phyloP scores from a whole-genome alignment of 768 basidiomycete genomes.

The Mycena venus region DNA sequence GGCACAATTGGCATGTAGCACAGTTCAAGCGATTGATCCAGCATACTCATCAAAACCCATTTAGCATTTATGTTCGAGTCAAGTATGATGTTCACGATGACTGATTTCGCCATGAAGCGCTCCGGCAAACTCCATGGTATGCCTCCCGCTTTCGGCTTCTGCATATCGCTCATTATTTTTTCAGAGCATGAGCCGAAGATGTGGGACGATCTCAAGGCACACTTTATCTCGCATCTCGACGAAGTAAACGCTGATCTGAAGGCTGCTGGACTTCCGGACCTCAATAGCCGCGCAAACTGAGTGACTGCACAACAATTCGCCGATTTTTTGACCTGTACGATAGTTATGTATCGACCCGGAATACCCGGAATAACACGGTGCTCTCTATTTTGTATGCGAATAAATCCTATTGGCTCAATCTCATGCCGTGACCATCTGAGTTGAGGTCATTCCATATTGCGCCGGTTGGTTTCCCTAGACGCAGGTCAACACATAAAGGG shows the following conservation, averaged over 20 bases:
- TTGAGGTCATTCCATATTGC: slow-evolving; percentile 34
- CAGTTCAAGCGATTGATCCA: neutral
- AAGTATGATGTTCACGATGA: slow-evolving; percentile 72
- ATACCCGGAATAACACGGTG: neutral
- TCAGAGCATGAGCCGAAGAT: slow-evolving; percentile 74
- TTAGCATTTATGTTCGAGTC: slow-evolving; percentile 76
- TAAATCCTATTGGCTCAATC: neutral
- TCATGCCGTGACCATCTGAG: slow-evolving; percentile 5
- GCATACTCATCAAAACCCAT: neutral
- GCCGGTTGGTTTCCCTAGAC: slow-evolving; percentile 29
- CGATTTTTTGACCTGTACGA: neutral
- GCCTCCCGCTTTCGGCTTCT: slow-evolving; percentile 27
- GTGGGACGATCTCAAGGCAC: slow-evolving; percentile 72
- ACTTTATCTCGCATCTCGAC: slow-evolving; percentile 71
- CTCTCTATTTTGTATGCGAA: slow-evolving; percentile 9
- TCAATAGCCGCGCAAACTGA: slow-evolving; percentile 27
- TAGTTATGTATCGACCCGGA: slow-evolving; percentile 5
- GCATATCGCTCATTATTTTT: neutral
- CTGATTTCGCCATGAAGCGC: slow-evolving; percentile 73
- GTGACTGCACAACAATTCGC: neutral
- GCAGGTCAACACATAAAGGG: neutral
- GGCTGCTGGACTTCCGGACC: slow-evolving; percentile 52
- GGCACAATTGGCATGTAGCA: slow-evolving; percentile 62
- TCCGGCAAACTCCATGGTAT: slow-evolving; percentile 71
- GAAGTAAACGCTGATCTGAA: slow-evolving; percentile 66